These are phyloP conservation scores for Leucocoprinus birnbaumii DNA, from an alignment of 768 basidiomycete genomes.

Conservation along the genomic window DNA sequence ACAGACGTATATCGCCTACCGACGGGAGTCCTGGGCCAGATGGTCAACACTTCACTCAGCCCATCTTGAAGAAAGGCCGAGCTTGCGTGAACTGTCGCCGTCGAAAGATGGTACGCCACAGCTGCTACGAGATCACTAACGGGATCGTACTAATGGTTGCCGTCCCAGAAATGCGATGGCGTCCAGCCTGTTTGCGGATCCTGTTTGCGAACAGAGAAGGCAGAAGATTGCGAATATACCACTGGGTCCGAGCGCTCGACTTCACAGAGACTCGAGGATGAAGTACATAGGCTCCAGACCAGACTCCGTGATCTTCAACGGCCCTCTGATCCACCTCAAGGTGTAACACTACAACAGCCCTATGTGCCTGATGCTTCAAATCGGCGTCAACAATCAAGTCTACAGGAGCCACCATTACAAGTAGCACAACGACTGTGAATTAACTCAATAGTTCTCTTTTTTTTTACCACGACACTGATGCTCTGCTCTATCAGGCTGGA, in stretches of 20 bases:
- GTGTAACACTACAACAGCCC: slow-evolving; percentile 33
- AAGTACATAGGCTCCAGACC: slow-evolving; percentile 41
- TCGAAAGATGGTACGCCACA: slow-evolving; percentile 9
- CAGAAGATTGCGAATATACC: slow-evolving; percentile 60
- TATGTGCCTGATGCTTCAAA: slow-evolving; percentile 21
- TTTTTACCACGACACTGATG: not conserved
- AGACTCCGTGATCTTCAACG: slow-evolving; percentile 46
- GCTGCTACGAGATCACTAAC: too few species aligned
- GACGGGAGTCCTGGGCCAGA: not conserved
- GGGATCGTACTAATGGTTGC: too few species aligned
- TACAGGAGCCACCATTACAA: slow-evolving; percentile 28
- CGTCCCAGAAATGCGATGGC: slow-evolving; percentile 52
- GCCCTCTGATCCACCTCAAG: slow-evolving; percentile 11
- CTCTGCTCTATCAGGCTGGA: slow-evolving; percentile 22
- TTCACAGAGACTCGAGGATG: slow-evolving; percentile 50
- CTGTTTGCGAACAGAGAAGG: slow-evolving; percentile 43
- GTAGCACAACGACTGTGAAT: slow-evolving; percentile 30
- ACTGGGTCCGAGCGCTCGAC: slow-evolving; percentile 42
- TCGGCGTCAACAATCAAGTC: too few species aligned
- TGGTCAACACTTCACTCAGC: not conserved
- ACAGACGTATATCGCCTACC: not conserved
- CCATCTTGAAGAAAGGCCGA: slow-evolving; percentile 11
- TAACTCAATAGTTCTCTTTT: too few species aligned
- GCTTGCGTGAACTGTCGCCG: slow-evolving; percentile 12
- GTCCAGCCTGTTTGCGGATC: slow-evolving; percentile 48